Evolutionary conservation across 2,329 filamentous ascomycete genomes (phyloP).

Genomic region (Lasiodiplodia theobromae): DNA sequence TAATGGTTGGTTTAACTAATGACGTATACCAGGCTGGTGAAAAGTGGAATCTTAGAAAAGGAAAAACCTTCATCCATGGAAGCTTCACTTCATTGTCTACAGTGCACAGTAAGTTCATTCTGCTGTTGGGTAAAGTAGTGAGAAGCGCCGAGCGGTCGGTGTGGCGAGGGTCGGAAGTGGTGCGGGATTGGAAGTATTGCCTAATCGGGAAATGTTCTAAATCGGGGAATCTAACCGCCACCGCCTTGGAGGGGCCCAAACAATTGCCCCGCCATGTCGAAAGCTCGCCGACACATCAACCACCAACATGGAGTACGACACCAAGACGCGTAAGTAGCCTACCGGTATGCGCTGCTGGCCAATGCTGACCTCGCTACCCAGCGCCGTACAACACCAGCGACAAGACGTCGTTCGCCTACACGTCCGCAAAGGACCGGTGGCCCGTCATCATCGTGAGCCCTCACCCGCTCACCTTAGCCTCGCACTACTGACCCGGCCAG

Average conservation of each 20-base stretch:
- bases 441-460: conserved; percentile 82
- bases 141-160: not conserved
- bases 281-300: not conserved
- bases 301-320: conserved; percentile 72
- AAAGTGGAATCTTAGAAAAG: not conserved
- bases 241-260: conserved; percentile 26
- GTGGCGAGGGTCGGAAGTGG: not conserved
- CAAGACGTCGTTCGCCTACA: conserved; percentile 83
- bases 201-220: too few species aligned
- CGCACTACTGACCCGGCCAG: conserved; percentile 53
- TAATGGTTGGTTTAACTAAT: not conserved
- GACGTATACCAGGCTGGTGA: not conserved
- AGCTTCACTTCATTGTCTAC: not conserved
- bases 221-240: conserved; percentile 15
- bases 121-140: not conserved
- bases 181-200: not conserved
- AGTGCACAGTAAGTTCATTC: too few species aligned
- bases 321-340: conserved; percentile 69
- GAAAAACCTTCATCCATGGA: not conserved
- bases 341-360: conserved; percentile 28
- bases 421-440: conserved; percentile 88
- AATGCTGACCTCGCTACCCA: conserved; percentile 45
- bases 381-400: conserved; percentile 82
- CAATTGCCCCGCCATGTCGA: conserved; percentile 10
- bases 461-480: not conserved